phyloP scores from a whole-genome alignment of 768 basidiomycete species.

The Suillus plorans region DNA sequence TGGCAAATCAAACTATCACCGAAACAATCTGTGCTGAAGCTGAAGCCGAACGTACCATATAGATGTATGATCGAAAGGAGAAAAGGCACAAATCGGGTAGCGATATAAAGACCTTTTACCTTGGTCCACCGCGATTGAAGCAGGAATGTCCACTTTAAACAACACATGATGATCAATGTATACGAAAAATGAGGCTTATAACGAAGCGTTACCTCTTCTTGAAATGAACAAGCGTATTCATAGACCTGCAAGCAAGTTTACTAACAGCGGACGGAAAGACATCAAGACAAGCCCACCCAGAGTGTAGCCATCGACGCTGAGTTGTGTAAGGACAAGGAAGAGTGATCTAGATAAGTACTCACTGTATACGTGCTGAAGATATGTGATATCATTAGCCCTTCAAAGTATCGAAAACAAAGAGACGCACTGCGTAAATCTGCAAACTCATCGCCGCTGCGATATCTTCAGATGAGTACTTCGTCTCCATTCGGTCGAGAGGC shows the following conservation, averaged over 20 bases:
- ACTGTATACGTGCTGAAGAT: background rate
- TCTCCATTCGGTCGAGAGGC: background rate
- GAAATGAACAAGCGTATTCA: background rate
- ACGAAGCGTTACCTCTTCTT: background rate
- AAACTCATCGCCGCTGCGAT: background rate
- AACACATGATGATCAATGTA: background rate
- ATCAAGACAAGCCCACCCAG: background rate
- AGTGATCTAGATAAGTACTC: background rate
- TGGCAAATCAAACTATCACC: background rate
- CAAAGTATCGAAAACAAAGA: background rate
- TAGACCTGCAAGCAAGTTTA: background rate
- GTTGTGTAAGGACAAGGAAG: background rate
- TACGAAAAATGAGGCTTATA: background rate
- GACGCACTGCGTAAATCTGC: background rate
- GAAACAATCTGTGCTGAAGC: background rate
- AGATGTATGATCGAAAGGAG: background rate
- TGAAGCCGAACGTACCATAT: background rate
- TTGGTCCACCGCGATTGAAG: conserved; percentile 4
- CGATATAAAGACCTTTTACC: background rate
- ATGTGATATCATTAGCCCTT: background rate
- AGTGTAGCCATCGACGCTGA: background rate
- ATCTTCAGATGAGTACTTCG: background rate
- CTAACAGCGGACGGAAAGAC: background rate
- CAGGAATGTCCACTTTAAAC: conserved; percentile 1
- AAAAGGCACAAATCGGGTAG: background rate